Conservation (phyloP, 306 rosid genomes). For the Cicer pinnatifidum region DNA sequence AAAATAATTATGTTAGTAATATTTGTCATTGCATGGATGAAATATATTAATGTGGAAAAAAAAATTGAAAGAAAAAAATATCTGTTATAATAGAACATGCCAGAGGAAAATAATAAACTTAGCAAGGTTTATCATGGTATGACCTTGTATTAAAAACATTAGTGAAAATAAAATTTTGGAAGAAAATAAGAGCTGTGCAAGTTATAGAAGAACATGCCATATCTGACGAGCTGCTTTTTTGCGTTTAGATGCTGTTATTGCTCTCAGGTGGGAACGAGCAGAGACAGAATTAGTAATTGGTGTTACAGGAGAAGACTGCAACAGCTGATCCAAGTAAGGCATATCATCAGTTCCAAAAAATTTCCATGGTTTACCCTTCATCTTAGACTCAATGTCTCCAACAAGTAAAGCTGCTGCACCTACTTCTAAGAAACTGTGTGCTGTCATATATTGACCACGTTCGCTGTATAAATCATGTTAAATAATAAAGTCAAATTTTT, state of each 20-base stretch:
- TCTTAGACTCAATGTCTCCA: conserved; percentile 84
- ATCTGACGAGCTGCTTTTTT: conserved; percentile 74
- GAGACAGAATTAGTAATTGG: conserved; percentile 80
- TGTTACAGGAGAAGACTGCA: conserved; percentile 87
- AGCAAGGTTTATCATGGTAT: conserved; percentile 19
- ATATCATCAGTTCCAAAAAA: conserved; percentile 92
- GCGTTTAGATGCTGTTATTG: conserved; percentile 95
- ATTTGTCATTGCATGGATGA: conserved; percentile 7
- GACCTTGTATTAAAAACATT: conserved; percentile 1
- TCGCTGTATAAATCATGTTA: conserved; percentile 63
- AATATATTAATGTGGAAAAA: not conserved
- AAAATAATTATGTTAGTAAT: conserved; percentile 13
- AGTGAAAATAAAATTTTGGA: not conserved
- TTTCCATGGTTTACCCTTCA: conserved; percentile 91
- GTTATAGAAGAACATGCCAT: conserved; percentile 63
- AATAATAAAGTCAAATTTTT: conserved; percentile 41
- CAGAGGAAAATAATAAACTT: conserved; percentile 46
- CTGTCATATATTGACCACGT: conserved; percentile 70
- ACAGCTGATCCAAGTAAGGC: conserved; percentile 94
- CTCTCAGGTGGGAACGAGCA: conserved; percentile 88
- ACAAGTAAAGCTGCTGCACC: conserved; percentile 95
- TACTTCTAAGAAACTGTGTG: conserved; percentile 82
- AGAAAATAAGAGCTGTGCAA: conserved; percentile 25
- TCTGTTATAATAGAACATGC: conserved; percentile 48
- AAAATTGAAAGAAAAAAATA: conserved; percentile 17